Percentiles rank a stretch among this genome's conserved stretches.
phyloP scores from a whole-genome alignment of 768 basidiomycete genomes.

The Clavulina sp. region DNA sequence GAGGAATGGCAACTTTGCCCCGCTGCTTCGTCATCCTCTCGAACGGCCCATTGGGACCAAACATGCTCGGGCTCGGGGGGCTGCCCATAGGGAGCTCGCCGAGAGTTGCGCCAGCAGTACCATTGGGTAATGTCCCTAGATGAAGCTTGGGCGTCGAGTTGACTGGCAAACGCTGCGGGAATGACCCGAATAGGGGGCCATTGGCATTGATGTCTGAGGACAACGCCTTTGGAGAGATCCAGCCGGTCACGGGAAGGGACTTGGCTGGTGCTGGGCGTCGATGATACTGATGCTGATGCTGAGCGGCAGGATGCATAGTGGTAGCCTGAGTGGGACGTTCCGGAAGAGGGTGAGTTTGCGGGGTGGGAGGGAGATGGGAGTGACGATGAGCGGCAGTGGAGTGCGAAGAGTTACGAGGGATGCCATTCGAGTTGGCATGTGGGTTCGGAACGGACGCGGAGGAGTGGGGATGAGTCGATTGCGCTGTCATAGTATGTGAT shows the following conservation, averaged over 20 bases:
- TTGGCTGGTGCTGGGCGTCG: neutral
- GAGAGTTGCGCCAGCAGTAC: neutral
- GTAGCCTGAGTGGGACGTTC: neutral
- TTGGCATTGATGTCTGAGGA: neutral
- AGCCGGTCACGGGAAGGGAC: neutral
- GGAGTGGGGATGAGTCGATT: neutral
- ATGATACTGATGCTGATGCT: neutral
- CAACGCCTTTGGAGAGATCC: constrained; percentile 1
- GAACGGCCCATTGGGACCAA: neutral
- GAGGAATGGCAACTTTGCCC: neutral
- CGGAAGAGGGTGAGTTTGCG: neutral
- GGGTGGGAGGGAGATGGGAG: neutral
- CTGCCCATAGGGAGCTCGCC: neutral
- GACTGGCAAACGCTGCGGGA: neutral
- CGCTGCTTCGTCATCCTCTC: neutral
- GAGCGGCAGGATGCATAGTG: neutral
- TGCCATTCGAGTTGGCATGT: neutral
- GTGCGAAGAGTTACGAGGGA: neutral
- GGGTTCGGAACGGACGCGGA: neutral
- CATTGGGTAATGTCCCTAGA: neutral
- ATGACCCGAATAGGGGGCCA: neutral
- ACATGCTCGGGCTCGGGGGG: neutral
- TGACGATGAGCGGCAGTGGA: neutral
- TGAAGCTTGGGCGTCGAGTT: neutral
- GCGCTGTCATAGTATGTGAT: neutral